Evolutionary conservation across 2,329 filamentous ascomycete species (phyloP).

Genomic region (Penicillium crustosum): DNA sequence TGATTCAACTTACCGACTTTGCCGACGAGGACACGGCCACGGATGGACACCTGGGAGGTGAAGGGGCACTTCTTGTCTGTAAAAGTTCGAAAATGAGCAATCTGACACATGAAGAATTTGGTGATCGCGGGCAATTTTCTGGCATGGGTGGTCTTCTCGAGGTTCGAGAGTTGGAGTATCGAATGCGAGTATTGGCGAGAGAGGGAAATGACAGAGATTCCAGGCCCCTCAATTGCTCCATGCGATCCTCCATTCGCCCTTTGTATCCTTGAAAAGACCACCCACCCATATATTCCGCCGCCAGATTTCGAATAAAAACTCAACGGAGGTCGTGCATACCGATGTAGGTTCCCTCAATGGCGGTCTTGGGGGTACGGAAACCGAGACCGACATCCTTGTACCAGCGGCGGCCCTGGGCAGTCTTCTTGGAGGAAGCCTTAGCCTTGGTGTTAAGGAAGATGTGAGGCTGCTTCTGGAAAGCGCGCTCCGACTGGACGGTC

Average conservation of each 20-base stretch:
- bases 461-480: conserved; percentile 99
- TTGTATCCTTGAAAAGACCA: conserved; percentile 20
- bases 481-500: conserved; percentile 99
- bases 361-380: conserved; percentile 97
- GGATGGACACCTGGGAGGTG: conserved; percentile 98
- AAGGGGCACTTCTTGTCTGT: conserved; percentile 99
- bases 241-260: conserved; percentile 9
- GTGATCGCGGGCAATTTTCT: conserved; percentile 6
- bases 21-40: conserved; percentile 99
- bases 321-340: conserved; percentile 65
- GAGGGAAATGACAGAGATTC: not conserved
- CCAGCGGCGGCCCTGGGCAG: conserved; percentile 93
- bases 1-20: conserved; percentile 59
- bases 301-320: conserved; percentile 20
- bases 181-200: not conserved
- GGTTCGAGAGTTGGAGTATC: not conserved
- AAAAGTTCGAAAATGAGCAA: conserved; percentile 28
- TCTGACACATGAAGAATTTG: not conserved
- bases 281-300: conserved; percentile 19
- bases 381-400: conserved; percentile 99
- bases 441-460: conserved; percentile 99
- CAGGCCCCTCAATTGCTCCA: conserved; percentile 3
- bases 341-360: conserved; percentile 99
- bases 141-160: conserved; percentile 15
- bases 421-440: conserved; percentile 75